A percentile compares a stretch with the other conserved stretches of the same genome.
Evolutionary conservation across 116 monocot species (phyloP).

Genomic region (Papilionanthe hybrid): DNA sequence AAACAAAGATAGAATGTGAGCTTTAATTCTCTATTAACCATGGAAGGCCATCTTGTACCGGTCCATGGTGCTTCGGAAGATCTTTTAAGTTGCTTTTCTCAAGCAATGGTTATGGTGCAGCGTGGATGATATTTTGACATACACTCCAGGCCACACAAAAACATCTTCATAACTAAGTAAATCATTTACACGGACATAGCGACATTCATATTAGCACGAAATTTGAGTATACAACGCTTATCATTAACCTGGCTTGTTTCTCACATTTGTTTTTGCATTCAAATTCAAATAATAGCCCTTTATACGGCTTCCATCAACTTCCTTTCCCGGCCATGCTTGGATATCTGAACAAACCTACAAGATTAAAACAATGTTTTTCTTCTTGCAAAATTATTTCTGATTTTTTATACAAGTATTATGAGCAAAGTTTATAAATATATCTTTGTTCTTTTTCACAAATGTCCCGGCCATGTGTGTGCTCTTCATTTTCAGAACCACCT

Average conservation of each 20-base stretch:
- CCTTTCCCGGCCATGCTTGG: conserved; percentile 46
- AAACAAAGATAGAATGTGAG: too few relatives aligned
- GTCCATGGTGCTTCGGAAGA: too few relatives aligned
- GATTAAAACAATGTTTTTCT: neutral
- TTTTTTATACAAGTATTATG: neutral
- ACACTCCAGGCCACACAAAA: neutral
- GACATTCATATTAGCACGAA: conserved; percentile 15
- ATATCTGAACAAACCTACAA: conserved; percentile 34
- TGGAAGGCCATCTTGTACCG: too few relatives aligned
- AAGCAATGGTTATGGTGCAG: too few relatives aligned
- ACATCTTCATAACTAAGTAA: neutral
- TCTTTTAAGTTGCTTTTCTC: too few relatives aligned
- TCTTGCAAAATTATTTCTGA: neutral
- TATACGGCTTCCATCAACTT: conserved; percentile 14
- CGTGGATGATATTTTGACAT: too few relatives aligned
- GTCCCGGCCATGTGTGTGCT: conserved; percentile 49
- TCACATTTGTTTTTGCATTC: conserved; percentile 40
- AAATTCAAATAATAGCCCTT: conserved; percentile 47
- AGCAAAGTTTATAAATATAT: neutral
- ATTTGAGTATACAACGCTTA: conserved; percentile 32
- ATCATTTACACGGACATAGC: conserved; percentile 18
- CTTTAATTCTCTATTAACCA: too few relatives aligned
- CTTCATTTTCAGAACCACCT: conserved; percentile 49
- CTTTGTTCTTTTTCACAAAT: conserved; percentile 32
- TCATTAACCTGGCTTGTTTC: conserved; percentile 34